A percentile compares a stretch with the other conserved stretches of the same genome.
Evolutionary conservation across 495 filamentous ascomycete genomes (phyloP).

Genomic region (Halenospora varia): DNA sequence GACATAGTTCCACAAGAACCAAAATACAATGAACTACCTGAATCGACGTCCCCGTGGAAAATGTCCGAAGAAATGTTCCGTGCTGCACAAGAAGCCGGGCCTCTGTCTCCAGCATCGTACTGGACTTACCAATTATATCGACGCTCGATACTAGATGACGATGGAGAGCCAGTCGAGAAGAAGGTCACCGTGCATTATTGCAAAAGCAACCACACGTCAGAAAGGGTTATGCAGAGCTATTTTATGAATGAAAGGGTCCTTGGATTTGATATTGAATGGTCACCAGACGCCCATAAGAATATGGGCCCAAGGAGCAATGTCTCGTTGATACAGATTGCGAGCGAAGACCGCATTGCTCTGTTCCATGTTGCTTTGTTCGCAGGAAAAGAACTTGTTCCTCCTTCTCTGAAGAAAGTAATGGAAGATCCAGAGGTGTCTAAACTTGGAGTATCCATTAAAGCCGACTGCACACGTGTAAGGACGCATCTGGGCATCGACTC

Average conservation of each 20-base stretch:
- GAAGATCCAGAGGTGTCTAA: conserved; percentile 69
- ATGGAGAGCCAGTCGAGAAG: conserved; percentile 29
- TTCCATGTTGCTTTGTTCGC: conserved; percentile 71
- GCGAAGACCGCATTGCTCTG: conserved; percentile 70
- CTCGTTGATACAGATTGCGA: conserved; percentile 77
- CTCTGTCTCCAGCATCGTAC: conserved; percentile 42
- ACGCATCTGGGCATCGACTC: conserved; percentile 61
- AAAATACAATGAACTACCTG: conserved; percentile 13
- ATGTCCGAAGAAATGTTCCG: conserved; percentile 42
- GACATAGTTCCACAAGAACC: conserved; percentile 7
- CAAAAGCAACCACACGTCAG: conserved; percentile 56
- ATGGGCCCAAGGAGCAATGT: conserved; percentile 59
- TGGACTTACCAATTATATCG: conserved; percentile 69
- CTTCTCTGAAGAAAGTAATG: conserved; percentile 64
- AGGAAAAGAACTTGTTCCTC: conserved; percentile 57
- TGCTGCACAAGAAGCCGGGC: conserved; percentile 34
- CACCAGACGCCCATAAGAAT: conserved; percentile 38
- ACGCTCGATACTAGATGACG: too few species aligned
- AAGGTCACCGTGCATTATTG: conserved; percentile 65
- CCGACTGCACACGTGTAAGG: conserved; percentile 65
- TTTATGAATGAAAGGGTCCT: conserved; percentile 68
- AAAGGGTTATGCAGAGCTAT: conserved; percentile 57
- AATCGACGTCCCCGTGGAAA: conserved; percentile 27
- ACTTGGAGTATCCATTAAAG: conserved; percentile 71
- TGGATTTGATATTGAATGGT: conserved; percentile 89